phyloP scores from a whole-genome alignment of 495 filamentous ascomycete genomes.

The Tuber melanosporum region DNA sequence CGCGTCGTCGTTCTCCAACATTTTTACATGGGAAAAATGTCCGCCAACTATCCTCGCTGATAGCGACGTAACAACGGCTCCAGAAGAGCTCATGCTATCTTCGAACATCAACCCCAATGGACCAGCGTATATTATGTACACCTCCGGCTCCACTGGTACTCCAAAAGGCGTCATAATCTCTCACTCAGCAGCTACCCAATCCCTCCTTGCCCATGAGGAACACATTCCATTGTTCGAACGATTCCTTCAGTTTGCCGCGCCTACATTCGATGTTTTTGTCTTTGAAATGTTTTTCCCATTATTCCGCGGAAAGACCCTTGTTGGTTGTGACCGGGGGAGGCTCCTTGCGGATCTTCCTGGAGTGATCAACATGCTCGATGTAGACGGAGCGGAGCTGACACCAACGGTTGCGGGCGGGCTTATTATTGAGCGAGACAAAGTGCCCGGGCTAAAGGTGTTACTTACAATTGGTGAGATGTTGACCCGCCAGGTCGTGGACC shows the following conservation, averaged over 20 bases:
- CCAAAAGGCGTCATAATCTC: slow-evolving; percentile 80
- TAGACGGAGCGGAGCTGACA: slow-evolving; percentile 76
- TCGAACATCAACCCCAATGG: slow-evolving; percentile 40
- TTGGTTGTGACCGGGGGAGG: slow-evolving; percentile 56
- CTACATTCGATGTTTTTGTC: slow-evolving; percentile 81
- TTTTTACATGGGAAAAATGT: slow-evolving; percentile 41
- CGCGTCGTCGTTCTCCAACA: slow-evolving; percentile 41
- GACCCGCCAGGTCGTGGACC: slow-evolving; percentile 60
- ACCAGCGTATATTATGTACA: slow-evolving; percentile 85
- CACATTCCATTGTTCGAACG: slow-evolving; percentile 65
- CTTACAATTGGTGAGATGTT: slow-evolving; percentile 88
- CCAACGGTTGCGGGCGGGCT: slow-evolving; percentile 70
- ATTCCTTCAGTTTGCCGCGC: slow-evolving; percentile 80
- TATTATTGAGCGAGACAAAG: slow-evolving; percentile 54
- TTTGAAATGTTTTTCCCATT: slow-evolving; percentile 85
- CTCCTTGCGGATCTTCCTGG: slow-evolving; percentile 65
- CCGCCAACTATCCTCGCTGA: slow-evolving; percentile 44
- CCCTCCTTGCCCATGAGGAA: slow-evolving; percentile 66
- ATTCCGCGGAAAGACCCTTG: slow-evolving; percentile 61
- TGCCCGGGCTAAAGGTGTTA: slow-evolving; percentile 57
- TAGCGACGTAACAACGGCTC: slow-evolving; percentile 10
- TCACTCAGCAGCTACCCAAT: slow-evolving; percentile 69
- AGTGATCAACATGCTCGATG: slow-evolving; percentile 55
- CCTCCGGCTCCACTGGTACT: slow-evolving; percentile 78
- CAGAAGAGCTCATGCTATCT: slow-evolving; percentile 7